Base-by-base conservation (phyloP, 2,329 filamentous ascomycete species). In the Thyridium curvatum region DNA sequence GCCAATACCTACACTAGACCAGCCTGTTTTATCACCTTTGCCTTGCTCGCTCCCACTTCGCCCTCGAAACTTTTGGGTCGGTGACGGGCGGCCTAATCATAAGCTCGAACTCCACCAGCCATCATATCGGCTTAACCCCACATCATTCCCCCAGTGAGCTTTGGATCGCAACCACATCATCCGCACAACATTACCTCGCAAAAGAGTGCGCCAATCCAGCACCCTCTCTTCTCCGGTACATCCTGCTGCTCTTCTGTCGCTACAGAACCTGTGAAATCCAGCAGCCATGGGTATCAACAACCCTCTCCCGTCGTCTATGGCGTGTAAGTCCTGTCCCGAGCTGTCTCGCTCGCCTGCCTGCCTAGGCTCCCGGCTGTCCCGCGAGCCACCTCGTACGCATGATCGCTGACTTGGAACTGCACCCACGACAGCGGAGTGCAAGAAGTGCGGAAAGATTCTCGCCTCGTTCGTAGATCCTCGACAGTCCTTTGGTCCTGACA, bases 401-500 rank as follows among this genome's bases (percentile, higher is more conserved):
- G 35, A 37, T 17, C 10, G 41, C 37, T 46, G 32, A 46, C 39
- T 26, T 26, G 21, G n/a, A 41, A 16, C 49, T 26, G n/a, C 21
- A 10, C 6, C 21, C 21, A 26, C 21, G 21, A 51, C 64, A 96
- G 91, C 88, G 70, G 93, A 98, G 70, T 97, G 93, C 69, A 93
- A 85, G 64, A 98, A 98, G 68, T 93, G 89, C 59, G 86, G 86
- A 58, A 95, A 94, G 72, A 97, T 97, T 55, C 77, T 98, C 51
- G 79, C 86, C 34, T 94, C 90, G 12, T 98, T 98, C 61, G 78
- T 97, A 59, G 93, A 97, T 59, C 93, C 93, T 15, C 79, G 82
- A 57, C 91, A 97, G 69, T 70, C 91, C 15, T 95, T 97, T 61
- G 89, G 91, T 6, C 91, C 93, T 40, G 93, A 97, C 64, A 97